phyloP scores from a whole-genome alignment of 2,329 filamentous ascomycete species.

The Ploettnerulaceae sp. region DNA sequence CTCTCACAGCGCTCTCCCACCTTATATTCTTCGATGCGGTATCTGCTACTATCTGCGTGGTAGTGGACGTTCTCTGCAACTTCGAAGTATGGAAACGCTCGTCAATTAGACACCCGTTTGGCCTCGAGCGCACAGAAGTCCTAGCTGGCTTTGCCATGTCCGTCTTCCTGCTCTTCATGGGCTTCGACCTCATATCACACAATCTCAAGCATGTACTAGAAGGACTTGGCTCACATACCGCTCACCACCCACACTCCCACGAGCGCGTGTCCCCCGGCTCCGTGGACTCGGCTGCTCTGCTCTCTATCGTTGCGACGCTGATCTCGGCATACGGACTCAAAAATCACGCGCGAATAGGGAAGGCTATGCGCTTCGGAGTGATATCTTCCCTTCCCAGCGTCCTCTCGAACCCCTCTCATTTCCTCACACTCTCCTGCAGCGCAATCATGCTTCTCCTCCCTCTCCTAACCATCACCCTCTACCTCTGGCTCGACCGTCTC shows the following conservation, averaged over 20 bases:
- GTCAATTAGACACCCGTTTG: conserved; percentile 90
- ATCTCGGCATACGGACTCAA: conserved; percentile 81
- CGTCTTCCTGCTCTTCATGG: conserved; percentile 94
- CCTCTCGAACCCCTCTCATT: conserved; percentile 92
- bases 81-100: conserved; percentile 97
- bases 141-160: conserved; percentile 94
- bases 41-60: conserved; percentile 84
- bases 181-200: conserved; percentile 90
- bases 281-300: conserved; percentile 74
- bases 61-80: conserved; percentile 88
- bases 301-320: conserved; percentile 77
- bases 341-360: conserved; percentile 89
- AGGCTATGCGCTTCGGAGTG: conserved; percentile 81
- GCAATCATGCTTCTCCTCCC: conserved; percentile 74
- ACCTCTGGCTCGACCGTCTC: conserved; percentile 76
- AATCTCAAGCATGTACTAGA: conserved; percentile 92
- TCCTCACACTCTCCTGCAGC: conserved; percentile 86
- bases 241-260: conserved; percentile 67
- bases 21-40: conserved; percentile 93
- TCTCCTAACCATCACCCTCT: conserved; percentile 73
- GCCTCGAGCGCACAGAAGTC: conserved; percentile 86
- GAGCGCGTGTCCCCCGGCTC: conserved; percentile 66
- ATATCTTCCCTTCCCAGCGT: conserved; percentile 77
- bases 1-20: conserved; percentile 88
- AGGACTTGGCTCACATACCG: conserved; percentile 59